phyloP scores from a whole-genome alignment of 495 filamentous ascomycete genomes.

The Penicillium verhagenii region DNA sequence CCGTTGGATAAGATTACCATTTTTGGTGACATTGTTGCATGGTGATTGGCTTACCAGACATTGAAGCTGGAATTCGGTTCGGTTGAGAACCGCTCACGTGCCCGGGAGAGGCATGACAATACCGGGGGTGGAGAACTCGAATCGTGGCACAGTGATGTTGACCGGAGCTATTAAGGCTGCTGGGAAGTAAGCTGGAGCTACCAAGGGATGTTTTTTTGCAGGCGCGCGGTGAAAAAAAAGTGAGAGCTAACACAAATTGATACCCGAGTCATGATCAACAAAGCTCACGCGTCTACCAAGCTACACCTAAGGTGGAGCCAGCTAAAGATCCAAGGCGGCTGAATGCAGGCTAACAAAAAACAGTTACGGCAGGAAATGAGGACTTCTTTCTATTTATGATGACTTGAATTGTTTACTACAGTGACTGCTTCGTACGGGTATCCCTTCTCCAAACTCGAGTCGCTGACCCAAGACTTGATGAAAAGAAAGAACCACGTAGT shows the following conservation, averaged over 20 bases:
- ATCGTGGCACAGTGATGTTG: not conserved
- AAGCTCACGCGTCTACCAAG: not conserved
- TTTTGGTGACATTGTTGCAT: not conserved
- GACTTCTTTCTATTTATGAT: no score
- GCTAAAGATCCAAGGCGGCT: not conserved
- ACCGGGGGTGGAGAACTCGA: not conserved
- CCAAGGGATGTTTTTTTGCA: no score
- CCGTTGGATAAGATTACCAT: slow-evolving; percentile 16
- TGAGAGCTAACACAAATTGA: not conserved
- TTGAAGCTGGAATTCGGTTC: not conserved
- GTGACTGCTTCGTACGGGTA: no score
- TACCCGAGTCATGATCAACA: not conserved
- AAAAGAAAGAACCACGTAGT: slow-evolving; percentile 48
- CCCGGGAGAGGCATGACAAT: slow-evolving; percentile 7
- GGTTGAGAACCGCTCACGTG: slow-evolving; percentile 24
- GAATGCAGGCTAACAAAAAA: no score
- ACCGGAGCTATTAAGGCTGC: no score
- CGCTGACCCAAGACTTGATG: slow-evolving; percentile 47
- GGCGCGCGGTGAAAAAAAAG: no score
- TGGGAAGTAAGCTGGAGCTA: no score
- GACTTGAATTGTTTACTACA: no score
- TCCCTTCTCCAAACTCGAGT: slow-evolving; percentile 53
- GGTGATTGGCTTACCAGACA: slow-evolving; percentile 12
- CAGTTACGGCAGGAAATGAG: not conserved
- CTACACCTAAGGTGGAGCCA: not conserved